Evolutionary conservation across 2,329 filamentous ascomycete species (phyloP), one percentile per base, ranked within the genome.

Genomic region (Hypoxylon sp.): DNA sequence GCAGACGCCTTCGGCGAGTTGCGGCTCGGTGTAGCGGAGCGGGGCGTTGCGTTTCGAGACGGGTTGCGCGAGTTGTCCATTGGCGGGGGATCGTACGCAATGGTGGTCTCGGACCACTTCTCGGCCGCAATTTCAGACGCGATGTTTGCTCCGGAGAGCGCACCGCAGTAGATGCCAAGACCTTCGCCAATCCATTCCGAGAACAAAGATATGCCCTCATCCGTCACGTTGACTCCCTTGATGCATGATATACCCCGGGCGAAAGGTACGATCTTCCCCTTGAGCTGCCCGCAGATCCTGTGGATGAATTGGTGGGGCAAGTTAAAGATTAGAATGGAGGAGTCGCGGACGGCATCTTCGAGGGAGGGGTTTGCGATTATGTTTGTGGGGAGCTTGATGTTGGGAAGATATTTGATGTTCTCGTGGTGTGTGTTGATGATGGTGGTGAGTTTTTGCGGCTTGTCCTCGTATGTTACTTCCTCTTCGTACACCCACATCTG

Each of bases 401-500:
- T 90, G n/a, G 95, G 94, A 8, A 99, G 91, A 83, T 99, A 99
- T 83, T 98, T 99, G 84, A 97, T 87, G 82, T 99, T 99, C 85
- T 99, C 96, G 83, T 98, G 95, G 77, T 92, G 83, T 49, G 86
- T 88, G 85, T 99, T 99, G 88, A 99, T 97, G 75, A 99, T 82
- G 57, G 89, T 81, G 6, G 96, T 97, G 80, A 99, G 90, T 83
- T 97, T 97, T 80, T 96, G 92, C 2, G 91, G 89, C 71, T 89
- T 85, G 70, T 89, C 86, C 77, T 88, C 87, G 40, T 87, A 85
- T 61, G 88, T 88, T 71, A 97, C 90, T 25, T 97, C 89, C 81
- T 99, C 96, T 82, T 99, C 96, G 79, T 90, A 98, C 77, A 99
- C 97, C 96, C 96, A 99, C 96, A 99, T 98, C 82, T 97, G 93